phyloP scores from a whole-genome alignment of 2,329 filamentous ascomycete species.

The Botrytis tulipae region DNA sequence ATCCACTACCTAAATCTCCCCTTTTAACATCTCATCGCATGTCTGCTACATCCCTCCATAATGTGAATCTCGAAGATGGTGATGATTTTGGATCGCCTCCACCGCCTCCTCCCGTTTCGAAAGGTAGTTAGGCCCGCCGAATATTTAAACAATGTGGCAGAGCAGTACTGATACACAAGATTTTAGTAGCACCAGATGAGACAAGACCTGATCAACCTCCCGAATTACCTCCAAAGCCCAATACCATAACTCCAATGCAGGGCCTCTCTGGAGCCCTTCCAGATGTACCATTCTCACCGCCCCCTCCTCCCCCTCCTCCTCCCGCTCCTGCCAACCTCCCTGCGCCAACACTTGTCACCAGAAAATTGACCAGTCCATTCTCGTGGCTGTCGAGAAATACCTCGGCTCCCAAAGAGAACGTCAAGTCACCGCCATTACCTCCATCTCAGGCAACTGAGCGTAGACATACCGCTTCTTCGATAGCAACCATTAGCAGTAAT shows the following conservation, averaged over 20 bases:
- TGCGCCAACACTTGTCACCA: constrained; percentile 40
- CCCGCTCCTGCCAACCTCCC: constrained; percentile 26
- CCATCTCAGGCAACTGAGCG: constrained; percentile 44
- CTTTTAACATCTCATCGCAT: constrained; percentile 47
- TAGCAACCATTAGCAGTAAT: constrained; percentile 76
- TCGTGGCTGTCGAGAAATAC: constrained; percentile 76
- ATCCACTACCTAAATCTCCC: constrained; percentile 48
- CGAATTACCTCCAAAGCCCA: constrained; percentile 31
- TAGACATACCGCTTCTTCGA: constrained; percentile 76
- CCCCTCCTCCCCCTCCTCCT: constrained; percentile 41
- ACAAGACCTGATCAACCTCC: constrained; percentile 35
- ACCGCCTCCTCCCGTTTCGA: constrained; percentile 20
- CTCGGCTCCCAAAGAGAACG: constrained; percentile 52
- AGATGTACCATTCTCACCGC: constrained; percentile 68
- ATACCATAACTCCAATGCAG: constrained; percentile 50
- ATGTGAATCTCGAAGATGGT: constrained; percentile 58
- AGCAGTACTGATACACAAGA: constrained; percentile 12
- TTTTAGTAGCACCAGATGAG: constrained; percentile 28
- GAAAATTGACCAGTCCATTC: constrained; percentile 86
- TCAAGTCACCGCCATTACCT: constrained; percentile 52
- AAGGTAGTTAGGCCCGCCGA: constrained; percentile 6
- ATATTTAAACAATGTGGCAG: background rate
- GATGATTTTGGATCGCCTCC: constrained; percentile 21
- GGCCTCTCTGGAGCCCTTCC: constrained; percentile 72
- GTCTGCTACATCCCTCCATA: constrained; percentile 58